Conservation (phyloP, 2,329 filamentous ascomycete genomes). For the Xylaria sp. region DNA sequence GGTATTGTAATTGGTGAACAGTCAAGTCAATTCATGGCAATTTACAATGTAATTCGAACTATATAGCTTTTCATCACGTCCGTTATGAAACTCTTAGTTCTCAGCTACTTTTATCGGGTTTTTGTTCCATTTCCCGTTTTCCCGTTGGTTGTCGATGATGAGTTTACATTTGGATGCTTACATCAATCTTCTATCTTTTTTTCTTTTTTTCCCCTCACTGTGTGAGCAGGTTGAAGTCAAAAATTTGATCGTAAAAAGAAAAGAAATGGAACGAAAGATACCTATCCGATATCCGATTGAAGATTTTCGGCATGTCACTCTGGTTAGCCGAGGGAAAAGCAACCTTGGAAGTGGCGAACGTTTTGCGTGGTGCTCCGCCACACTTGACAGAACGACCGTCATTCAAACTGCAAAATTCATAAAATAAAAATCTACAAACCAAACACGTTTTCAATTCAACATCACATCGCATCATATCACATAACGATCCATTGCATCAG, state of each 20-base stretch:
- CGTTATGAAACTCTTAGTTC: neutral
- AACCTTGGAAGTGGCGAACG: slow-evolving; percentile 20
- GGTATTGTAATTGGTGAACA: neutral
- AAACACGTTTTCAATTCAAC: neutral
- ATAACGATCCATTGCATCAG: too few relatives aligned
- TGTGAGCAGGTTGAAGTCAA: too few relatives aligned
- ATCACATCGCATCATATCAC: too few relatives aligned
- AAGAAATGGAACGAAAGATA: too few relatives aligned
- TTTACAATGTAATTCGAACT: too few relatives aligned
- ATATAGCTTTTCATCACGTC: too few relatives aligned
- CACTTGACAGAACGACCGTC: neutral
- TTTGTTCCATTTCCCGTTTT: too few relatives aligned
- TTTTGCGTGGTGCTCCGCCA: slow-evolving; percentile 16
- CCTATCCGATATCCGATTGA: too few relatives aligned
- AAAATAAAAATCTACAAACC: neutral
- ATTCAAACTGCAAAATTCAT: neutral
- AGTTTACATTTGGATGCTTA: neutral
- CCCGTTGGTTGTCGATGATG: neutral
- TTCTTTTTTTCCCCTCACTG: too few relatives aligned
- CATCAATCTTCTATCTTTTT: too few relatives aligned
- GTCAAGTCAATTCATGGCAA: neutral
- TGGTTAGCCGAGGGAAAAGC: neutral
- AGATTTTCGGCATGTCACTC: too few relatives aligned
- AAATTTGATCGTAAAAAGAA: too few relatives aligned
- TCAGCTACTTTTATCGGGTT: neutral